Evolutionary conservation across 352 stramenopile genomes (phyloP).

Genomic region (Phytopythium chamaehyphon): DNA sequence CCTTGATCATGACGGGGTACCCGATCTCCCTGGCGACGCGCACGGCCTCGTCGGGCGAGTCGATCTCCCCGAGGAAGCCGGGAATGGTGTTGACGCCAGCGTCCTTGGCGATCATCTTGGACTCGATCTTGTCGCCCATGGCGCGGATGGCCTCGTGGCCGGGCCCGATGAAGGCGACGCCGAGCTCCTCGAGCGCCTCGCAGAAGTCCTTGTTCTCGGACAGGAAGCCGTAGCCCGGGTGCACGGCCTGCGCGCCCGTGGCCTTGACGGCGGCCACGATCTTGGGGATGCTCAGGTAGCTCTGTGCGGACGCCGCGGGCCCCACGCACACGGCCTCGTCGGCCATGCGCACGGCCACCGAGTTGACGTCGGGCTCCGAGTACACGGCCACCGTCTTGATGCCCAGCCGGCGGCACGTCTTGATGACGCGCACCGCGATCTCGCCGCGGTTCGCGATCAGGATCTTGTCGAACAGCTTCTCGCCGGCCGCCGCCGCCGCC

Average conservation of each 20-base stretch:
- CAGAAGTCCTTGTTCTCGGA: constrained; percentile 93
- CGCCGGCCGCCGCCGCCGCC: constrained; percentile 7
- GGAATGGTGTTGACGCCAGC: constrained; percentile 93
- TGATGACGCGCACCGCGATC: constrained; percentile 93
- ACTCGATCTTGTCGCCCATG: constrained; percentile 95
- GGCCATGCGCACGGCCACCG: constrained; percentile 80
- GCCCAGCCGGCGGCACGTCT: constrained; percentile 83
- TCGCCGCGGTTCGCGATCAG: constrained; percentile 92
- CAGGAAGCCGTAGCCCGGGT: constrained; percentile 96
- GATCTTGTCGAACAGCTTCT: constrained; percentile 90
- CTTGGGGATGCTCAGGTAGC: constrained; percentile 91
- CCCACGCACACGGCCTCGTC: constrained; percentile 73
- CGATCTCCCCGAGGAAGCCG: constrained; percentile 88
- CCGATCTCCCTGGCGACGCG: constrained; percentile 90
- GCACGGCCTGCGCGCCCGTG: constrained; percentile 90
- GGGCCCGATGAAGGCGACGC: constrained; percentile 90
- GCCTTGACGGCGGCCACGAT: constrained; percentile 85
- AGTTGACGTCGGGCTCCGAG: constrained; percentile 87
- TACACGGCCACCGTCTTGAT: constrained; percentile 96
- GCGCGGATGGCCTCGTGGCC: constrained; percentile 79
- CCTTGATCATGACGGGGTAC: constrained; percentile 98
- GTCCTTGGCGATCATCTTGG: constrained; percentile 92
- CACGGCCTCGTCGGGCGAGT: constrained; percentile 74
- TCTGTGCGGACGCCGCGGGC: constrained; percentile 72
- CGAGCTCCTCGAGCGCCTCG: constrained; percentile 59